Base-by-base conservation (phyloP, 495 filamentous ascomycete species). In the Penicillium crystallinum region DNA sequence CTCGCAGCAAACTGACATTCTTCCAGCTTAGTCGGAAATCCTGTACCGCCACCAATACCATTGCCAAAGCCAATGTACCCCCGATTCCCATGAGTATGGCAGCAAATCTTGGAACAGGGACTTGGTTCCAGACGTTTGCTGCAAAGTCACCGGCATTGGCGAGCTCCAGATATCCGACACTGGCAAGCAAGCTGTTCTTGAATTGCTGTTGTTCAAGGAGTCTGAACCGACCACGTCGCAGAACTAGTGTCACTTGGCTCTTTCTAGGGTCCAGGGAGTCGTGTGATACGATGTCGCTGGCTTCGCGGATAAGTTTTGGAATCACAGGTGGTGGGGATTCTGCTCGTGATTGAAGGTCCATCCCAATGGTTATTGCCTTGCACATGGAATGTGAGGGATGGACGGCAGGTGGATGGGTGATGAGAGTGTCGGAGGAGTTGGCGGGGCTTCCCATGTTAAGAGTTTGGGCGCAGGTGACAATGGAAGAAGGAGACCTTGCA, bases 101-200 rank as follows among this genome's bases (percentile, higher is more conserved):
- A 3, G 74, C 75, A 39, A 72, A 71, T 2, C 41, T 62, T 3
- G 77, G 76, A 2, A 77, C 66, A 0, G 77, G 77, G 29, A 68
- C 65, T 21, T 71, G 43, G 38, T 81, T 81, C 76, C 75, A 81
- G 6, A 78, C 73, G 36, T 81, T 81, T 12, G 77, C 77, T 0
- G 77, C 74, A 36, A 81, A 79, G 53, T 81, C 77, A 2, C 68
- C 74, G 0, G 74, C 76, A 43, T 81, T 81, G 36, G 74, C 75
- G 14, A 79, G 65, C 51, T 81, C 77, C 25, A 81, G 67, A 43
- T 70, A 77, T 1, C 75, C 77, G 1, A 77, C 70, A 38, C 72
- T 66, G 0, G 69, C 65, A 17, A 79, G 68, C 1, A 81, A 63
- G 44, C 65, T 76, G 60, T 81, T 81, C 8, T 63, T 62, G 49